Evolutionary conservation across 2,329 filamentous ascomycete genomes (phyloP).

Genomic region (Dactylella cylindrospora): DNA sequence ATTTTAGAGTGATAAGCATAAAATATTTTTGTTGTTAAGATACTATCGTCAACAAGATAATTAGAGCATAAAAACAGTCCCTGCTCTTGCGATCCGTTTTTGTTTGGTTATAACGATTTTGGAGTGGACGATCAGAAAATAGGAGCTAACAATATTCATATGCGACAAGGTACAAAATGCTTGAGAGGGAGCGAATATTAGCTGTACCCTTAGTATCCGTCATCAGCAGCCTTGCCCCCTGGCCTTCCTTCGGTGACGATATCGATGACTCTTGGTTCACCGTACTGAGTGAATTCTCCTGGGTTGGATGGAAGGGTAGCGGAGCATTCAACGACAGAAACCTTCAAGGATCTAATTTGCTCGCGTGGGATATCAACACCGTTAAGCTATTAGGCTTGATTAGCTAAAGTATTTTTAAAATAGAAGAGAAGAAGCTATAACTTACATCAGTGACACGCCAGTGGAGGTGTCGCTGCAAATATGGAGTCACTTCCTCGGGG

Average conservation of each 20-base stretch:
- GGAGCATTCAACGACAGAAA: slow-evolving; percentile 31
- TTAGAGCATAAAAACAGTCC: no score
- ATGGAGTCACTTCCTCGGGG: slow-evolving; percentile 50
- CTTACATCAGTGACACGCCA: slow-evolving; percentile 49
- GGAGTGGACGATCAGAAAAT: no score
- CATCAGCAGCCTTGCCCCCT: slow-evolving; percentile 22
- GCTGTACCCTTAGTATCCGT: slow-evolving; percentile 16
- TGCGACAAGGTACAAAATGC: no score
- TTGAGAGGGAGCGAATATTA: not conserved
- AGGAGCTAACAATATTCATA: no score
- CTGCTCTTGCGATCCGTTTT: no score
- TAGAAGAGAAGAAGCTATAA: not conserved
- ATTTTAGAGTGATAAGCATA: no score
- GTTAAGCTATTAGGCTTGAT: slow-evolving; percentile 15
- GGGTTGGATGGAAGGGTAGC: slow-evolving; percentile 24
- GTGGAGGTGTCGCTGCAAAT: slow-evolving; percentile 49
- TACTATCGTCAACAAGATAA: no score
- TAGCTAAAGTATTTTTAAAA: not conserved
- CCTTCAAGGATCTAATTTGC: slow-evolving; percentile 11
- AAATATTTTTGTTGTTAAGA: no score
- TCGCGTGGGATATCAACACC: slow-evolving; percentile 31
- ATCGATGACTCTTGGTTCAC: slow-evolving; percentile 26
- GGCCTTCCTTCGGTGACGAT: slow-evolving; percentile 38
- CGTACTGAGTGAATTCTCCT: slow-evolving; percentile 29
- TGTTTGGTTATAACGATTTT: no score